Percentiles rank a stretch among this genome's conserved stretches.
Conservation (phyloP, 164 flowering plant species). For the Berberis vulgaris region DNA sequence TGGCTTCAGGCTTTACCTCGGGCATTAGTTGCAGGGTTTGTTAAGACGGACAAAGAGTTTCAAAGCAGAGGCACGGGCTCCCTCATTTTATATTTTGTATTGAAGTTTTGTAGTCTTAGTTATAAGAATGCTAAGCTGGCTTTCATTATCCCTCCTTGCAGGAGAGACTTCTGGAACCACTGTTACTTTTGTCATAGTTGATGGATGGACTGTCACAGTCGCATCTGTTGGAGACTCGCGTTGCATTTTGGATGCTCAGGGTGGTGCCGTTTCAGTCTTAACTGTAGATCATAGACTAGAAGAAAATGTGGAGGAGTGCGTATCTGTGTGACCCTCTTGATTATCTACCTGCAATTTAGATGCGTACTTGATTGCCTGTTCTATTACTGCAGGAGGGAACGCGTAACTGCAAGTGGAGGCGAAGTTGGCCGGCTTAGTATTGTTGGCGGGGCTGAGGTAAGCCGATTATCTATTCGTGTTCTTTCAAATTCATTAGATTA, state of each 20-base stretch:
- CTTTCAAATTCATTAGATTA: too few relatives aligned
- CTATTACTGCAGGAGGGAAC: conserved; percentile 57
- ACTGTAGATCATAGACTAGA: conserved; percentile 93
- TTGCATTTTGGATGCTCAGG: conserved; percentile 76
- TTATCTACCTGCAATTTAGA: neutral
- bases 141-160: conserved; percentile 19
- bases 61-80: conserved; percentile 61
- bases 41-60: conserved; percentile 85
- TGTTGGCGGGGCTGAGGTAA: conserved; percentile 70
- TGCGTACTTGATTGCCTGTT: conserved; percentile 7
- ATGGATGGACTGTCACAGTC: conserved; percentile 93
- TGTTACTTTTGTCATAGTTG: conserved; percentile 79
- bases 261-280: conserved; percentile 51
- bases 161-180: conserved; percentile 96
- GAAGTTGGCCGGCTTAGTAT: conserved; percentile 88
- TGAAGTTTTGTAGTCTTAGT: neutral
- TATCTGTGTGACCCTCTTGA: conserved; percentile 11
- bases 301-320: conserved; percentile 86
- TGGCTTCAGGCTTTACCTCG: conserved; percentile 91
- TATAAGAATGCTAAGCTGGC: neutral
- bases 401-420: conserved; percentile 92
- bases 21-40: conserved; percentile 88
- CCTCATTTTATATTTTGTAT: too few relatives aligned
- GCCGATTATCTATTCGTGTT: neutral
- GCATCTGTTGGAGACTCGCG: conserved; percentile 94